These are phyloP conservation scores for Acanthamoeba healyi DNA, from an alignment of 208 protist genomes.

Conservation along the genomic window DNA sequence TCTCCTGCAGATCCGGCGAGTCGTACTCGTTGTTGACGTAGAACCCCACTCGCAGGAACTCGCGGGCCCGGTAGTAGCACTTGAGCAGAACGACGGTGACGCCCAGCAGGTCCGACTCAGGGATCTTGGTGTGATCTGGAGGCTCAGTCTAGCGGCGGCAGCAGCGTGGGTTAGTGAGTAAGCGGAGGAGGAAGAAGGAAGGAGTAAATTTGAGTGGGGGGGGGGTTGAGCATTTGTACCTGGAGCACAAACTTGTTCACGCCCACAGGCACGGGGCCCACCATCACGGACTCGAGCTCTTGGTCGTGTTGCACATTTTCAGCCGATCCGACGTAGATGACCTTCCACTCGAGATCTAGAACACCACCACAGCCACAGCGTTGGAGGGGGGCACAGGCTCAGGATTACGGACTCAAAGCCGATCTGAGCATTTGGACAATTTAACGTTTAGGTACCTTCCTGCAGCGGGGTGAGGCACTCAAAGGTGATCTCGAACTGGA, in stretches of 20 bases:
- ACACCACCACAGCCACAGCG: too few species aligned
- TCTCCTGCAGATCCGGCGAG: slow-evolving; percentile 68
- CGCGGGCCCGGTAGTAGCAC: slow-evolving; percentile 95
- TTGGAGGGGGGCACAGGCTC: too few species aligned
- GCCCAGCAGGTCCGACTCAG: slow-evolving; percentile 94
- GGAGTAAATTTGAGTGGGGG: not conserved
- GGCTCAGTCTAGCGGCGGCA: slow-evolving; percentile 95
- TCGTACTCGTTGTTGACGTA: slow-evolving; percentile 95
- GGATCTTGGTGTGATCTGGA: slow-evolving; percentile 94
- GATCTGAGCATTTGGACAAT: too few species aligned
- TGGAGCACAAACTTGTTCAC: slow-evolving; percentile 96
- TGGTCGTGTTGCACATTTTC: slow-evolving; percentile 96
- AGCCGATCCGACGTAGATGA: slow-evolving; percentile 98
- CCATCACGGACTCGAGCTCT: slow-evolving; percentile 96
- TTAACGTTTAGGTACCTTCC: too few species aligned
- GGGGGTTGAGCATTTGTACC: slow-evolving; percentile 44
- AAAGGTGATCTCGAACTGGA: slow-evolving; percentile 92
- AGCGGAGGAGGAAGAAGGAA: not conserved
- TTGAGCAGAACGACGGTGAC: slow-evolving; percentile 97
- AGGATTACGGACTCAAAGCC: too few species aligned
- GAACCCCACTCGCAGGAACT: slow-evolving; percentile 98
- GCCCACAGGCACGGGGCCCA: slow-evolving; percentile 96
- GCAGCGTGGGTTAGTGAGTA: too few species aligned
- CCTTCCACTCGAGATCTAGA: slow-evolving; percentile 96
- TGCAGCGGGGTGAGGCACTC: slow-evolving; percentile 87